Base-by-base conservation (phyloP, 75 land plant genomes). In the Picea glauca region DNA sequence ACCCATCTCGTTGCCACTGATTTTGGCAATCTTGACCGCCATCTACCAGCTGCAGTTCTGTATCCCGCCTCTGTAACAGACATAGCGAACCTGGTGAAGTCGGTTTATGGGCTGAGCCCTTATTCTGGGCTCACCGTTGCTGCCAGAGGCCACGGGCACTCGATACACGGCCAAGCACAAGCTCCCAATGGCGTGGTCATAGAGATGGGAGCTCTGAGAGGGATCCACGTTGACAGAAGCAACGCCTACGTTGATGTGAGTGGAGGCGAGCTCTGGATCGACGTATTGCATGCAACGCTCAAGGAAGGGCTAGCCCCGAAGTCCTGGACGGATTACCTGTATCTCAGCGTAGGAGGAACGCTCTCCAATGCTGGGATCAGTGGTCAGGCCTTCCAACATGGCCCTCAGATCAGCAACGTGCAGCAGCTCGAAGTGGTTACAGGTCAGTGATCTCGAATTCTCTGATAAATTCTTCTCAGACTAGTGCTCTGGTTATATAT, bases 141-240 rank as follows among this genome's bases (percentile, higher is more conserved):
- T 60, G 93, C 95, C 17, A 58, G 86, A 54, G 93, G 91, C 4
- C 92, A 87, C 57, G 91, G 91, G 14, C 90, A 94, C 78, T 94
- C 95, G 40, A 82, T 94, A 20, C 81, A 93, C 82, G 97, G 93
- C n/a, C 94, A 92, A 77, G 90, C 94, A 0, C 93, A 88, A 84
- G 78, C 84, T 6, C 23, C 9, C 1, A 58, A 61, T 40, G 90
- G 90, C 2, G 86, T 89, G 50, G 91, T 89, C 38, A 61, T 89
- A 0, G 65, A 86, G 59, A 89, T 89, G 91, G 62, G 60, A 62
- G 21, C 20, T 70, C n/a, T 40, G 43, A 17, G 33, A 15, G 43
- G 56, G 75, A 78, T 77, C 31, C 38, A 58, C 43, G 85, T 85
- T 3, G 43, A 54, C n/a, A 82, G 17, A 56, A 40, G 76, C 9